Percentiles rank a stretch among this genome's conserved stretches.
phyloP scores from a whole-genome alignment of 108 stramenopile species.

The Hondaea fermentalgiana region DNA sequence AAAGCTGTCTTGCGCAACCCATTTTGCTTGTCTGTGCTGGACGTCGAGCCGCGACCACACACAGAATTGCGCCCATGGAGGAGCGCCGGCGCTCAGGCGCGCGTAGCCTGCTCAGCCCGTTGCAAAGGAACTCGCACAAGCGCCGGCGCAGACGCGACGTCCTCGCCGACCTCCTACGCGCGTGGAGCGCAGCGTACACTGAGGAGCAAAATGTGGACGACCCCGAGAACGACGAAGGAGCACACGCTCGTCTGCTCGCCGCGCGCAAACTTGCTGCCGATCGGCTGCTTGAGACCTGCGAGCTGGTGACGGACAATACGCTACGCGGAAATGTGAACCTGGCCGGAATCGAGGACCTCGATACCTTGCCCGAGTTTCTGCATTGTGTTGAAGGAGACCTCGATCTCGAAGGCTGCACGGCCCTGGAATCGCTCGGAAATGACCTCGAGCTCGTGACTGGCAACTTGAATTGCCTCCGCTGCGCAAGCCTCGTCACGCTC shows the following conservation, averaged over 20 bases:
- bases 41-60: too few species aligned
- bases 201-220: too few species aligned
- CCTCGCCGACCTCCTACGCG: neutral
- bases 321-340: neutral
- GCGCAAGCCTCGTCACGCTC: neutral
- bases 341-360: neutral
- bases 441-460: neutral
- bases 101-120: neutral
- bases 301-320: neutral
- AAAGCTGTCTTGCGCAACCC: too few species aligned
- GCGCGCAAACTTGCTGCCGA: neutral
- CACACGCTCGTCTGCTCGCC: neutral
- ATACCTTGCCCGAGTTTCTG: neutral
- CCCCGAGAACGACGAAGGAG: too few species aligned
- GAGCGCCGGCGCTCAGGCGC: neutral
- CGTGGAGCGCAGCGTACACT: neutral
- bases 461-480: neutral
- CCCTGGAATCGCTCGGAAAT: neutral
- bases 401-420: neutral
- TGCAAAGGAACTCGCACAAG: neutral
- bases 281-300: neutral
- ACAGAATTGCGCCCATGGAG: neutral
- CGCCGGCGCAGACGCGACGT: neutral
- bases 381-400: neutral
- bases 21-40: too few species aligned